phyloP scores from a whole-genome alignment of 345 rosid genomes.

The Hibiscus mutabilis region DNA sequence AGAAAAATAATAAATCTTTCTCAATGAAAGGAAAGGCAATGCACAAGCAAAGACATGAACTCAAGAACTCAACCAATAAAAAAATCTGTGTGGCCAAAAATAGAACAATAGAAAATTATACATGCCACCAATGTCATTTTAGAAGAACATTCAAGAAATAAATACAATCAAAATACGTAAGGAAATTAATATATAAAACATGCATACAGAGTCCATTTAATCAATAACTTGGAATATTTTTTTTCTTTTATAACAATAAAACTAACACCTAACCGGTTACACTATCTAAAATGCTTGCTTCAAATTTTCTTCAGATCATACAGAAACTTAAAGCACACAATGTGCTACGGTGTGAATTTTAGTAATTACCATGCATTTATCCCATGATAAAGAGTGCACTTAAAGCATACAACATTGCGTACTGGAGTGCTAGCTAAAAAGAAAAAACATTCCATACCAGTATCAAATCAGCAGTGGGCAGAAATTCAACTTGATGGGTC shows the following conservation, averaged over 20 bases:
- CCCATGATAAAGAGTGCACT: not conserved
- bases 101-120: not conserved
- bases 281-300: not conserved
- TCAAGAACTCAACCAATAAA: not conserved
- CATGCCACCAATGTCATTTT: not conserved
- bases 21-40: not conserved
- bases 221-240: not conserved
- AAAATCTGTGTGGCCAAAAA: not conserved
- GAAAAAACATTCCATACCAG: slow-evolving; percentile 52
- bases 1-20: not conserved
- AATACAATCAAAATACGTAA: not conserved
- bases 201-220: not conserved
- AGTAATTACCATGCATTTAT: not conserved
- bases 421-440: slow-evolving; percentile 1
- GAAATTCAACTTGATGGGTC: slow-evolving; percentile 99
- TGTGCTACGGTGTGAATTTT: not conserved
- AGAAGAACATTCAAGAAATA: not conserved
- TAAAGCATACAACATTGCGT: not conserved
- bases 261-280: not conserved
- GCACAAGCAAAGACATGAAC: not conserved
- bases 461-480: slow-evolving; percentile 88
- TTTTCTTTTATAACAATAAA: not conserved
- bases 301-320: not conserved
- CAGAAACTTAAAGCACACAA: not conserved
- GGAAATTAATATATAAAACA: not conserved